Evolutionary conservation across 345 rosid genomes (phyloP), one percentile per base, ranked within the genome.

Genomic region (Populus euphratica): DNA sequence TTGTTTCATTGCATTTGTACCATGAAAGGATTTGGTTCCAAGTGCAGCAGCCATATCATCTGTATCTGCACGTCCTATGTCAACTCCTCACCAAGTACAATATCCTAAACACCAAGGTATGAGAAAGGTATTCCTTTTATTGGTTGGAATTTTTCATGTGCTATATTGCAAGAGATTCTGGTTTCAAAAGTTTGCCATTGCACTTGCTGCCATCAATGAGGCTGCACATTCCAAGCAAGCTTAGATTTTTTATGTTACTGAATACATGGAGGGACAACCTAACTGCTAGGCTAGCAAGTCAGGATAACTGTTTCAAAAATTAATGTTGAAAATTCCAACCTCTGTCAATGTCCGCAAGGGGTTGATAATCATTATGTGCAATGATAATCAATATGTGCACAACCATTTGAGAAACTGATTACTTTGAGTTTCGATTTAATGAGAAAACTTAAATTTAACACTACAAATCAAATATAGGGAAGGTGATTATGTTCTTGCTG

Each of bases 11-110:
- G 23, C 18, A 16, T 70, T 76, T 84, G 85, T 80, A 36, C 65
- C 75, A 27, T 87, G 62, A 71, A 80, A 91, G 96, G 96, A 91
- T 85, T 49, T 87, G 84, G 82, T 85, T 80, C 96, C 84, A 71
- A 86, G 82, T 66, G 75, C 85, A 66, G 81, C 87, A 61, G 87
- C 88, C 50, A 76, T 90, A 52, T 68, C 93, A 63, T 87, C 86
- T 21, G 78, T 83, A 76, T 78, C 93, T 66, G 78, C 85, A 3
- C 82, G 85, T 75, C 92, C 98, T 77, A 76, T 84, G 65, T 76
- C 87, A 64, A 64, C 86, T 33, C 76, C 85, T 0, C 89, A 86
- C 78, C 93, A 90, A 69, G 83, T 87, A 70, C 97, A 86, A 29
- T 82, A 79, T 73, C 78, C 85, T 27, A 82, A 79, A 70, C 80